Conservation (phyloP, 2,329 filamentous ascomycete genomes). For the Cladophialophora chaetospira region DNA sequence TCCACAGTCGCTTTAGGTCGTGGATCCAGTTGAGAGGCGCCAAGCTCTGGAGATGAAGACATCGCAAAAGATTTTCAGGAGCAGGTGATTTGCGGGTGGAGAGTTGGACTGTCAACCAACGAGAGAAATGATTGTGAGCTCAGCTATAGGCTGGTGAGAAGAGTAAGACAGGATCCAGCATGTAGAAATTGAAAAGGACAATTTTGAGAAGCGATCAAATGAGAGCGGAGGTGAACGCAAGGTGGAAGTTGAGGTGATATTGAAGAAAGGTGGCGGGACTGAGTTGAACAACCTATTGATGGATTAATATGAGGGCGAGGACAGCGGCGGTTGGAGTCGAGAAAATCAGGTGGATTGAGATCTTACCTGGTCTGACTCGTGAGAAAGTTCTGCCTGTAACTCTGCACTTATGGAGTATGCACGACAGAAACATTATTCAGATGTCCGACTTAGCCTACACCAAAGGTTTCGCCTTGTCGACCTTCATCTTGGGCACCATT, state of each 20-base stretch:
- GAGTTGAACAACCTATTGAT: not conserved
- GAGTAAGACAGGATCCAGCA: not conserved
- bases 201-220: not conserved
- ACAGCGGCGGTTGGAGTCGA: not conserved
- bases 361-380: not conserved
- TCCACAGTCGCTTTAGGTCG: too few species aligned
- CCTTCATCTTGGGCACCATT: conserved; percentile 34
- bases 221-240: not conserved
- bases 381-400: too few species aligned
- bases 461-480: conserved; percentile 29
- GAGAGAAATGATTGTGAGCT: too few species aligned
- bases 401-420: too few species aligned
- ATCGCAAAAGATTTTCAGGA: too few species aligned
- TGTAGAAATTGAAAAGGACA: not conserved
- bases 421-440: not conserved
- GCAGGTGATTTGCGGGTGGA: too few species aligned
- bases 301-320: not conserved
- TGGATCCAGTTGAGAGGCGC: too few species aligned
- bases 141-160: too few species aligned
- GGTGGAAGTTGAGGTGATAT: not conserved
- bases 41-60: too few species aligned
- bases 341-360: not conserved
- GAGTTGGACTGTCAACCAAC: too few species aligned
- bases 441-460: conserved; percentile 12
- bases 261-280: not conserved